Conservation (phyloP, 495 filamentous ascomycete species). For the Paragyromitra xinjiangensis region DNA sequence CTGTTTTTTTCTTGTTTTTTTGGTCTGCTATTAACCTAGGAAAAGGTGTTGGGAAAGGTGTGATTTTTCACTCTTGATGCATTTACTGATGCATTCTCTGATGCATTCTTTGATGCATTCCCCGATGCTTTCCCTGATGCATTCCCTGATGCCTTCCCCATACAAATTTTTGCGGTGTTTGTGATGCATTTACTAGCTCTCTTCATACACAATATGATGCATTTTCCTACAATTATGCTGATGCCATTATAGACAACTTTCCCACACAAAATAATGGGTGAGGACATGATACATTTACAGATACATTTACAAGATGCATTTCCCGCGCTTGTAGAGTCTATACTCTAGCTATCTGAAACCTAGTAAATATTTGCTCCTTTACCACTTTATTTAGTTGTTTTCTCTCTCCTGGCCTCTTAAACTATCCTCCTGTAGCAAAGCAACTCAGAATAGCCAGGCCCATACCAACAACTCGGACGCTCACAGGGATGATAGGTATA, state of each 20-base stretch:
- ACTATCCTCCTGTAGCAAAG: too few species aligned
- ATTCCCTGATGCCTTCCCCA: not conserved
- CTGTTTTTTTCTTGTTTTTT: too few species aligned
- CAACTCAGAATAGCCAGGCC: too few species aligned
- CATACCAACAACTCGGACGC: too few species aligned
- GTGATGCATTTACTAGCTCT: not conserved
- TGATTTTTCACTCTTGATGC: too few species aligned
- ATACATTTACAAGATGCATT: not conserved
- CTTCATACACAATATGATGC: too few species aligned
- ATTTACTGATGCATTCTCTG: not conserved
- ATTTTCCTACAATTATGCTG: not conserved
- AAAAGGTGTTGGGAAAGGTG: not conserved
- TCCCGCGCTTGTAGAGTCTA: not conserved
- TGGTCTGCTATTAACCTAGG: not conserved
- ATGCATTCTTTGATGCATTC: too few species aligned
- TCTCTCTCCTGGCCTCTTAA: too few species aligned
- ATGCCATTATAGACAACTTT: not conserved
- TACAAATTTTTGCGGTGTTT: not conserved
- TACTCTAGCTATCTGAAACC: too few species aligned
- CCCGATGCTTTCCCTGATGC: not conserved
- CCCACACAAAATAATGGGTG: not conserved
- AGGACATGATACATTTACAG: slow-evolving; percentile 1
- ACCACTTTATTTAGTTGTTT: too few species aligned
- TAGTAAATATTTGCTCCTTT: too few species aligned
- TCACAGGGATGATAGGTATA: too few species aligned